phyloP scores from a whole-genome alignment of 2,329 filamentous ascomycete species.

The Colletotrichum karsti region DNA sequence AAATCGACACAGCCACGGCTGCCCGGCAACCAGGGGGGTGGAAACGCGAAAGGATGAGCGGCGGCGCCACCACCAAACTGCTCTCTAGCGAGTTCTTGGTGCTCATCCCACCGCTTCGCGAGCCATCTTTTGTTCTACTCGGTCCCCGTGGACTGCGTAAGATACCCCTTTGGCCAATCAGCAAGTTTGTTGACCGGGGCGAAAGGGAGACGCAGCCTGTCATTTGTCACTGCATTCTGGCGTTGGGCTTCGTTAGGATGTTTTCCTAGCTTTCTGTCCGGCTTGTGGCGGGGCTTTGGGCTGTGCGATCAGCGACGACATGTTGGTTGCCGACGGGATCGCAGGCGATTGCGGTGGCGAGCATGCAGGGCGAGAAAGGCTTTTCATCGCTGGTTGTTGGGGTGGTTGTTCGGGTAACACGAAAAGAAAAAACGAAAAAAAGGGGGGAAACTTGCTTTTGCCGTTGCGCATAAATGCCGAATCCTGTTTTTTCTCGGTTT shows the following conservation, averaged over 20 bases:
- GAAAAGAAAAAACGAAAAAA: not conserved
- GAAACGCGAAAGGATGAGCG: not conserved
- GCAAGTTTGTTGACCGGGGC: not conserved
- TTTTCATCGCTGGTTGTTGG: not conserved
- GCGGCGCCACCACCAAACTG: not conserved
- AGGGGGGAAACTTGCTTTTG: not conserved
- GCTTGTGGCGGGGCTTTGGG: not conserved
- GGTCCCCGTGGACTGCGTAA: not conserved
- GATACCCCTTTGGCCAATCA: not conserved
- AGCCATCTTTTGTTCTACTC: not conserved
- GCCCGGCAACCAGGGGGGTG: slow-evolving; percentile 5
- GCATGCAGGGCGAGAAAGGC: not conserved
- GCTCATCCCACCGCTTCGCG: not conserved
- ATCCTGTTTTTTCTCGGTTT: not conserved
- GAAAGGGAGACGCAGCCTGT: not conserved
- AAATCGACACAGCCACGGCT: slow-evolving; percentile 2
- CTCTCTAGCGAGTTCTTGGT: not conserved
- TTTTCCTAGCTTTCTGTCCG: not conserved
- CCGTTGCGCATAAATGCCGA: not conserved
- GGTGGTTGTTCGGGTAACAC: not conserved
- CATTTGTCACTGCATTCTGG: not conserved
- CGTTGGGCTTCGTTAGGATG: not conserved
- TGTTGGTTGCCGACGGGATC: not conserved
- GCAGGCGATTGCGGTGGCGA: not conserved
- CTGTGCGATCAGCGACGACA: not conserved